phyloP scores from a whole-genome alignment of 2,329 filamentous ascomycete genomes.

The Curvularia spicifera region DNA sequence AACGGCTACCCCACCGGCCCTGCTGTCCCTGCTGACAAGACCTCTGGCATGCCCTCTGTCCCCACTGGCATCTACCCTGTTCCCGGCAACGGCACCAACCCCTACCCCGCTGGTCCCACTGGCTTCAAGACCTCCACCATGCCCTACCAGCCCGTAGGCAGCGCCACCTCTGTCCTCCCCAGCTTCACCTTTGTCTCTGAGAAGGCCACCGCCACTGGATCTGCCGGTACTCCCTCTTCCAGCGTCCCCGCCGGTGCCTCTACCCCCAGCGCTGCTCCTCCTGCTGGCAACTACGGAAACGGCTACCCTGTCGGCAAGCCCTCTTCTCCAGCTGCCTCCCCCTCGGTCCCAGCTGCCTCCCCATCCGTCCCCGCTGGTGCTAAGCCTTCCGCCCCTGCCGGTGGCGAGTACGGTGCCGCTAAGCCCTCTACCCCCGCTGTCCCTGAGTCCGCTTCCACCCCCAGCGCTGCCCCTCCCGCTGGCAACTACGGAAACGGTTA shows the following conservation, averaged over 20 bases:
- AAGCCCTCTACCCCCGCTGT: not conserved
- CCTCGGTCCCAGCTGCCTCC: constrained; percentile 10
- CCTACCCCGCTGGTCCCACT: constrained; percentile 34
- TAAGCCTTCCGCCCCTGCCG: constrained; percentile 11
- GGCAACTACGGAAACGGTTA: not conserved
- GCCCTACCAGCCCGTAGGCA: constrained; percentile 28
- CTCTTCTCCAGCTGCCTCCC: not conserved
- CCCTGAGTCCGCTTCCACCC: constrained; percentile 9
- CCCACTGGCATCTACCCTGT: constrained; percentile 35
- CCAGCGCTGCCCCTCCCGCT: not conserved
- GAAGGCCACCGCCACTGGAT: constrained; percentile 22
- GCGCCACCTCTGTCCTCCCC: constrained; percentile 27
- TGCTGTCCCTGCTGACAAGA: constrained; percentile 14
- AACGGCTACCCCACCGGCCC: constrained; percentile 16
- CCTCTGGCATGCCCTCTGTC: constrained; percentile 21
- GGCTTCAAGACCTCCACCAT: constrained; percentile 44
- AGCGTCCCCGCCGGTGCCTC: constrained; percentile 17
- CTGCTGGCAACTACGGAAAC: too few species aligned
- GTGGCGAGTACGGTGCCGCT: constrained; percentile 6
- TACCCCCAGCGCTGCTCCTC: not conserved
- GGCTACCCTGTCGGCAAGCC: constrained; percentile 26
- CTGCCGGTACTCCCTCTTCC: constrained; percentile 18
- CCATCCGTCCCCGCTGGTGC: too few species aligned
- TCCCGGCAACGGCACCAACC: constrained; percentile 37
- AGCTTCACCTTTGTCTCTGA: constrained; percentile 36